Conservation (phyloP, 2,329 filamentous ascomycete species). For the Apiospora arundinis region DNA sequence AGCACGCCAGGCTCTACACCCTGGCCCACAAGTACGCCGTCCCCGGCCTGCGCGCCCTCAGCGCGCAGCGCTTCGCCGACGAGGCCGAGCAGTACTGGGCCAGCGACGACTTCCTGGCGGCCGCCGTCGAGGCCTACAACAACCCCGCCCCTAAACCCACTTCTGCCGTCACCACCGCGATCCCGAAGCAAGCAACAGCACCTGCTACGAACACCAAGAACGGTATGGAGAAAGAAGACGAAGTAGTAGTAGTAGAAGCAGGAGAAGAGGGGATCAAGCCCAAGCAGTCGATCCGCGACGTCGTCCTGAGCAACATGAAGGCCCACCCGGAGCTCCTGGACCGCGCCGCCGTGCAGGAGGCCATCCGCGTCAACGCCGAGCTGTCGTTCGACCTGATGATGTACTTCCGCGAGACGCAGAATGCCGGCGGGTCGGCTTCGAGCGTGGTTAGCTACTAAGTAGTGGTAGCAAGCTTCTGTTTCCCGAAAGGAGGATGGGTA, state of each 20-base stretch:
- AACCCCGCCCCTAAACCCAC: background rate
- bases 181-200: background rate
- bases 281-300: conserved; percentile 25
- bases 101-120: conserved; percentile 27
- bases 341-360: conserved; percentile 23
- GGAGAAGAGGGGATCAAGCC: background rate
- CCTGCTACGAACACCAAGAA: no score
- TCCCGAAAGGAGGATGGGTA: no score
- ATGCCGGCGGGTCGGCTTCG: background rate
- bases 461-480: no score
- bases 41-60: conserved; percentile 26
- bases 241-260: background rate
- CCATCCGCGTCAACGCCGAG: conserved; percentile 25
- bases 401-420: conserved; percentile 1
- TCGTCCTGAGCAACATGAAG: conserved; percentile 26
- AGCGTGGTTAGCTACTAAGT: background rate
- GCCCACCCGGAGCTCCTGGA: conserved; percentile 26
- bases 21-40: conserved; percentile 27
- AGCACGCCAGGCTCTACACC: conserved; percentile 30
- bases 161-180: no score
- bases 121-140: conserved; percentile 26
- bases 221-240: background rate
- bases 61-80: conserved; percentile 27
- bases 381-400: conserved; percentile 29
- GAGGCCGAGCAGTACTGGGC: conserved; percentile 24